Base-by-base conservation (phyloP, 2,329 filamentous ascomycete genomes). In the Xylaria polymorpha region DNA sequence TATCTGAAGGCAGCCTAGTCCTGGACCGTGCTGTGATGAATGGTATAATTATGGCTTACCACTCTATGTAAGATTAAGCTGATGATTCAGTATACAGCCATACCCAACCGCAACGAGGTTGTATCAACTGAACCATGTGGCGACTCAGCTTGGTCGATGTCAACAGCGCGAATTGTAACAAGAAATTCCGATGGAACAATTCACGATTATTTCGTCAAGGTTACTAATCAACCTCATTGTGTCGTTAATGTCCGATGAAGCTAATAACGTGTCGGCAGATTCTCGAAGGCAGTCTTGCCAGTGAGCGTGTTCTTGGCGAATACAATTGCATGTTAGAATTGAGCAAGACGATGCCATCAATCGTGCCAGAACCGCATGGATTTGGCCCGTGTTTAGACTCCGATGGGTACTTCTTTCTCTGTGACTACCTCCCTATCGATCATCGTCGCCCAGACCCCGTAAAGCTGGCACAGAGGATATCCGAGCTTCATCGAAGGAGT, bases 271-370 rank as follows among this genome's bases (percentile, higher is more conserved):
- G 10, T 4, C 1, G 12, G 51, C n/a, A 64, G 51, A 58, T 59
- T 7, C 43, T 59, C 4, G n/a, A 43, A 32, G 56, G 63, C 12
- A 35, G 53, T 6, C 22, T 29, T n/a, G 53, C 55, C 4, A 3
- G 10, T 4, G 10, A 51, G 35, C 55, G 55, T 6, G 48, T 37
- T 12, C n/a, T 61, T 7, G 46, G 46, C 4, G 63, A 66, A n/a
- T 46, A n/a, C 25, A 60, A n/a, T 32, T 55, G 25, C 48, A 55
- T 61, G 46, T 55, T 15, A 3, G 46, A 65, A 46, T 12, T 46
- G 9, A 18, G n/a, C 14, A 60, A 60, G 32, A 53, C 55, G 1
- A 60, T 44, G 55, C 44, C 63, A 14, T 64, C 53, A 25, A 41
- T 64, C 15, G 53, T 58, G 8, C 53, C 56, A 60, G 37, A 8